Evolutionary conservation across 495 filamentous ascomycete species (phyloP).

Genomic region (Usnea hakonensis): DNA sequence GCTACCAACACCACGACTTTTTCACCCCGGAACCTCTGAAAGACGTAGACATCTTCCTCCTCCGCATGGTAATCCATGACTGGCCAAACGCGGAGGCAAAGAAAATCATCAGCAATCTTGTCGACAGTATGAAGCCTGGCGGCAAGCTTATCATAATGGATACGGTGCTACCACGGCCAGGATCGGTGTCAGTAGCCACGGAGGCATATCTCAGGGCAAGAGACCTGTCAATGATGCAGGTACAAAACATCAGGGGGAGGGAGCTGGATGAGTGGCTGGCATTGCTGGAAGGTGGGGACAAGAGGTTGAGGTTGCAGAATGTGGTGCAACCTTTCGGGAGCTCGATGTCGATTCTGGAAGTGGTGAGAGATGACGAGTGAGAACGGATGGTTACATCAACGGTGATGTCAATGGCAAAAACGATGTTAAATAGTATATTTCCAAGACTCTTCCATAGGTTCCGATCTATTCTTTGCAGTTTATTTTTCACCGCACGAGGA

Average conservation of each 20-base stretch:
- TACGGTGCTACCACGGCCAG: slow-evolving; percentile 33
- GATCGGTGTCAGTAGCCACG: slow-evolving; percentile 20
- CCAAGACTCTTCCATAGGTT: too few species aligned
- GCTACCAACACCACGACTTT: slow-evolving; percentile 43
- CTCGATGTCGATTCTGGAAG: slow-evolving; percentile 22
- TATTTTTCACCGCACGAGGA: too few species aligned
- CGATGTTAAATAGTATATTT: too few species aligned
- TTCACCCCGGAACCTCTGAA: slow-evolving; percentile 39
- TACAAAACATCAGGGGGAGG: slow-evolving; percentile 35
- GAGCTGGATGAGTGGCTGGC: slow-evolving; percentile 34
- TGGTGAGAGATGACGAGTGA: too few species aligned
- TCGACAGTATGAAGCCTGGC: slow-evolving; percentile 29
- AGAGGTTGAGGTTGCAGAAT: slow-evolving; percentile 20
- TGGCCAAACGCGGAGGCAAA: slow-evolving; percentile 38
- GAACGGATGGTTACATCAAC: too few species aligned
- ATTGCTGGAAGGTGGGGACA: slow-evolving; percentile 17
- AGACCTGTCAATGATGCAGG: slow-evolving; percentile 36
- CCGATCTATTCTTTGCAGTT: too few species aligned
- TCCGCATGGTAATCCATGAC: slow-evolving; percentile 50
- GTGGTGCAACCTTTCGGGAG: slow-evolving; percentile 25
- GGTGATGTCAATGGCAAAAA: too few species aligned
- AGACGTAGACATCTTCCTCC: slow-evolving; percentile 47
- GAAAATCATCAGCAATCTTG: slow-evolving; percentile 36
- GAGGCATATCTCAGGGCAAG: slow-evolving; percentile 31
- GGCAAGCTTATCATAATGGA: slow-evolving; percentile 35